Evolutionary conservation across 805 yeast genomes (phyloP), one percentile per base, ranked within the genome.

Genomic region (Hanseniaspora thailandica): DNA sequence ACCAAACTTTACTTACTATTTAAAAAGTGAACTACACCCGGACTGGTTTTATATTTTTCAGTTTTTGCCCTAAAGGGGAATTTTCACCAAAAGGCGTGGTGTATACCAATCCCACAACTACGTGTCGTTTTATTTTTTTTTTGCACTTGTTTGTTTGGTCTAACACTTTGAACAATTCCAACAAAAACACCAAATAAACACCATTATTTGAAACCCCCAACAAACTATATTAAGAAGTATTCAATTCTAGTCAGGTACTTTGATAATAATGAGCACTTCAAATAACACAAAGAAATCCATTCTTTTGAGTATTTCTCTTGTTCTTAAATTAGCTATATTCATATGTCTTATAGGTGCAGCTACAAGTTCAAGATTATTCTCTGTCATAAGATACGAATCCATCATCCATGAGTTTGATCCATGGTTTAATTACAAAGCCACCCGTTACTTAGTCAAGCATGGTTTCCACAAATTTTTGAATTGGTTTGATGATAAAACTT

Each of bases 401-500:
- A 94, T 93, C 64, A 93, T 93, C 69, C 99, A 93, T 71, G 99
- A 93, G 68, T 93, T 93, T 69, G 95, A 86, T 68, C 95, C 95
- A 26, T 87, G 96, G 95, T 86, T 86, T 77, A 93, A 93, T 69
- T 93, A 78, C 73, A 74, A 98, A 59, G 98, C 98, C 43, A 86
- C 98, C n/a, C 84, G 85, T 67, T 87, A 86, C 67, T 76, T 93
- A 59, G 95, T 87, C 30, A 72, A 78, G 43, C 80, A 87, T 63
- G 82, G 93, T 6, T 90, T 80, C 68, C 84, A 88, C 72, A 89
- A 88, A 59, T 94, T 93, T 64, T 75, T 94, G 63, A 93, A 93
- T 68, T 93, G 98, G 98, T 93, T 93, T 63, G 98, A 93, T 67
- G 97, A 90, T 67, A 80, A 96, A 65, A 90, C 98, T 19, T 93